Base-by-base conservation (phyloP, 169 alveolate species). In the Plasmodium gallinaceum region DNA sequence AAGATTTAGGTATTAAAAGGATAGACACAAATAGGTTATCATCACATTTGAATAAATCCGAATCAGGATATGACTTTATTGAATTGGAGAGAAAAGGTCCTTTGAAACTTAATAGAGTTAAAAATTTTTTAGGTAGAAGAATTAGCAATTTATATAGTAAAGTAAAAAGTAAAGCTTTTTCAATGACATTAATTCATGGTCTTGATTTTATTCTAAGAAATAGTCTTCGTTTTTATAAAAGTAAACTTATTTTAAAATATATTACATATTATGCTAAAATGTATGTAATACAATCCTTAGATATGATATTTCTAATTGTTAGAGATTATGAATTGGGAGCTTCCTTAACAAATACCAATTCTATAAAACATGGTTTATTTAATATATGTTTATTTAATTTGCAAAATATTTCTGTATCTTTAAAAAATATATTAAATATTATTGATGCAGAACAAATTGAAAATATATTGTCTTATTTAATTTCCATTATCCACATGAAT, bases 381-480 rank as follows among this genome's bases (percentile, higher is more conserved):
- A 51, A 83, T n/a, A 83, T 83, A 37, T 83, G 91, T 37, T 18
- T 83, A 32, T 83, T 68, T 58, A 66, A 70, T 39, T 39, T 83
- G 5, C 91, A 83, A 12, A 69, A 57, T 45, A 64, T 83, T 68
- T 83, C 91, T 9, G 64, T 69, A 12, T 9, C 51, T 26, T 45
- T 70, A 14, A 83, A 83, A 83, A 83, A 83, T 69, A 70, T 83
- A 37, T 62, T 83, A 52, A 83, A 66, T 73, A 8, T 83, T 45
- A 66, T 83, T 20, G 74, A 57, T 70, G 85, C 37, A 54, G 57
- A 83, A 32, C 51, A 83, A 69, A 42, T 83, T 0, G 91, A 83
- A 48, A 60, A 24, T 32, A 16, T 83, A 0, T 16, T 83, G 20
- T 83, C 85, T n/a, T 5, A 58, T 16, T 8, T 58, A 20, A 66